Base-by-base conservation (phyloP, 345 rosid species). In the Heritiera fomes region DNA sequence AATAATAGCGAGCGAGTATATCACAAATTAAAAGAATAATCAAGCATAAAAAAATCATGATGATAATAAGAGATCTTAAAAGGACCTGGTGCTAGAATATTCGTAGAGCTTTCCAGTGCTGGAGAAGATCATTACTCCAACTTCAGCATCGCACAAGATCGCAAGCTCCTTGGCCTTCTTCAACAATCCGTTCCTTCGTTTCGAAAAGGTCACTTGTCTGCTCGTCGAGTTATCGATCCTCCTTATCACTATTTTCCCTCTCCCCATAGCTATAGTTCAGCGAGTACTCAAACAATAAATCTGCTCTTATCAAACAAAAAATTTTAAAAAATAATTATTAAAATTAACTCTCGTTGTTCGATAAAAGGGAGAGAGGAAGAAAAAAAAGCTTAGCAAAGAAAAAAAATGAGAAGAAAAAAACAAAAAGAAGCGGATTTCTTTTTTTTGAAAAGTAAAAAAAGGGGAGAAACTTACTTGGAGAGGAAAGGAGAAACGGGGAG, bases 131-230 rank as follows among this genome's bases (percentile, higher is more conserved):
- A 86, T 71, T 58, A 84, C 83, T 43, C 86, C 88, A 41, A 86
- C 87, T 45, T 86, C 85, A 18, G 88, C 88, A 28, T 86, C 87
- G 81, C 88, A 86, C 23, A 86, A 59, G 78, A 86, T 86, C 56
- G 87, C 83, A 23, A 86, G 85, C 85, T 86, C 88, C 83, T 82
- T 86, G 12, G 87, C 88, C 81, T 86, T 86, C 82, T 86, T 86
- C 68, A 84, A 60, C 82, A 86, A 62, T 45, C 88, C 89, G 66
- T 78, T 87, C 79, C 89, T 79, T 70, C 89, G 76, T 82, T 87
- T 87, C 71, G 89, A 87, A 78, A 87, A 87, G 8, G 89, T 87
- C 80, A 87, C 89, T 76, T 87, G 87, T 78, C 89, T 72, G 77
- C 85, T 87, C 61, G 89, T 83, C 71, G 89, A 81, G 80, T 85